Evolutionary conservation across 352 stramenopile genomes (phyloP).

Genomic region (Phytophthora sansomeana): DNA sequence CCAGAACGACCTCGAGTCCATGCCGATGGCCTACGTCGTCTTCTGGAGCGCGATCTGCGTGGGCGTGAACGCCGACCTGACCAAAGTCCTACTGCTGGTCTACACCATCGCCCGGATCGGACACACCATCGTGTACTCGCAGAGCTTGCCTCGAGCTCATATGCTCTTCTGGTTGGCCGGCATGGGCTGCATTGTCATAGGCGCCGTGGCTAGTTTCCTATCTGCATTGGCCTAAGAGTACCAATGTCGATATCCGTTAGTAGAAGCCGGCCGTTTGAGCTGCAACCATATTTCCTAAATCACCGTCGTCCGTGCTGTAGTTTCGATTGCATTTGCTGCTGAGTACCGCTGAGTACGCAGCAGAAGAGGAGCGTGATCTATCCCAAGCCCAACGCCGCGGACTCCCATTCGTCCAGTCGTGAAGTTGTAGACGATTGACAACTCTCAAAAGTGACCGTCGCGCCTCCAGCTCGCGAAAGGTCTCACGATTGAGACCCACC

Average conservation of each 20-base stretch:
- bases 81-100: constrained; percentile 33
- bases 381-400: too few relatives aligned
- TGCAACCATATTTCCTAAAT: constrained; percentile 22
- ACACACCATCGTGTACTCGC: constrained; percentile 58
- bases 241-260: background rate
- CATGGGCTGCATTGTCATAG: constrained; percentile 35
- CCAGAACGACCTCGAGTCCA: constrained; percentile 69
- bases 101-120: constrained; percentile 54
- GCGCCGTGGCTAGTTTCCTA: constrained; percentile 22
- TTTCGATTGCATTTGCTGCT: too few relatives aligned
- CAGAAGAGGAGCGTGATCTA: too few relatives aligned
- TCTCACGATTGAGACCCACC: too few relatives aligned
- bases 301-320: constrained; percentile 1
- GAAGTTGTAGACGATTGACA: constrained; percentile 9
- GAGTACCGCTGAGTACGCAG: too few relatives aligned
- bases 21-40: constrained; percentile 61
- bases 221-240: constrained; percentile 12
- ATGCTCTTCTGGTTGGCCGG: constrained; percentile 42
- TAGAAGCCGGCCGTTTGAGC: constrained; percentile 4
- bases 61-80: constrained; percentile 43
- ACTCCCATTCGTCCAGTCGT: constrained; percentile 19
- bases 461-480: too few relatives aligned
- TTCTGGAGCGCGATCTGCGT: constrained; percentile 53
- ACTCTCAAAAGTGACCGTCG: constrained; percentile 10
- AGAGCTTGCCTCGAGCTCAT: constrained; percentile 33